A percentile compares a stretch with the other conserved stretches of the same genome.
Conservation (phyloP, 257 asterid species). For the Solanum pimpinellifolium region DNA sequence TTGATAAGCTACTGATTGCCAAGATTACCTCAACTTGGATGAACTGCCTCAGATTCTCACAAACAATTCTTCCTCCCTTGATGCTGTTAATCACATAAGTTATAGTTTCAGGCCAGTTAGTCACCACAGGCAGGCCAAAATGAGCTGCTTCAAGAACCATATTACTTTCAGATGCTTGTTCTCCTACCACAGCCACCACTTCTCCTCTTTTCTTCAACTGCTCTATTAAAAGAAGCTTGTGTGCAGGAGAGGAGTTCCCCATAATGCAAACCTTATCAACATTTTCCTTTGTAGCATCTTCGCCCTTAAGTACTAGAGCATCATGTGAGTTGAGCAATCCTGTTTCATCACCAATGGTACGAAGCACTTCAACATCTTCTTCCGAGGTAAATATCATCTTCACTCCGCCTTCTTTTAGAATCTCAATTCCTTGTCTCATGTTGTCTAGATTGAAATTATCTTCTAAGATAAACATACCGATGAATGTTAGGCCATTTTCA, state of each 20-base stretch:
- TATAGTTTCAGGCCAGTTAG: constrained; percentile 16
- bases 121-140: constrained; percentile 17
- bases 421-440: background rate
- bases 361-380: constrained; percentile 5
- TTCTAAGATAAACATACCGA: constrained; percentile 12
- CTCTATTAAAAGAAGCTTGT: constrained; percentile 12
- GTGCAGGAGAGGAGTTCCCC: constrained; percentile 10
- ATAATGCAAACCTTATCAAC: constrained; percentile 7
- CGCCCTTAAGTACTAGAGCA: constrained; percentile 1
- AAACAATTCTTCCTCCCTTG: constrained; percentile 12
- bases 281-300: background rate
- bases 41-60: constrained; percentile 9
- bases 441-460: background rate
- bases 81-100: background rate
- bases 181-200: constrained; percentile 22
- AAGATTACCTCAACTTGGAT: constrained; percentile 13
- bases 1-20: constrained; percentile 1
- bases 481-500: background rate
- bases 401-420: constrained; percentile 6
- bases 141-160: constrained; percentile 24
- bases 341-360: background rate
- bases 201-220: constrained; percentile 8
- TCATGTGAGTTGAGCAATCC: constrained; percentile 5
- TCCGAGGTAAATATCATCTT: constrained; percentile 16
- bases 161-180: constrained; percentile 4